Percentiles rank a stretch among this genome's conserved stretches.
phyloP scores from a whole-genome alignment of 805 yeast species.

The Lipomyces starkeyi region DNA sequence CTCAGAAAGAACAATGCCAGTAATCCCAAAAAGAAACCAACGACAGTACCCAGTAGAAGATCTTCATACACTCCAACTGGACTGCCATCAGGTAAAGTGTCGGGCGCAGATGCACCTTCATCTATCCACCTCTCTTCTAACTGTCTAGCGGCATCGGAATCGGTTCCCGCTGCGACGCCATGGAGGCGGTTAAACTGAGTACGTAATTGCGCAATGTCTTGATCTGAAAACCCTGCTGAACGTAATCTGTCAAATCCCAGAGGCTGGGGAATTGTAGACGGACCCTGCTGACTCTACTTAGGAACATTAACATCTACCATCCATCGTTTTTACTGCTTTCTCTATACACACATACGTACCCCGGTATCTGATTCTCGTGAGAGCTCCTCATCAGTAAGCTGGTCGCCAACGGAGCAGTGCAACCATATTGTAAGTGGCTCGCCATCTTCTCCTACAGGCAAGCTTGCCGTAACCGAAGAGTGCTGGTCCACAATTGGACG shows the following conservation, averaged over 20 bases:
- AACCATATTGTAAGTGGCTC: conserved; percentile 57
- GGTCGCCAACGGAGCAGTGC: conserved; percentile 81
- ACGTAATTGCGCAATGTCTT: conserved; percentile 74
- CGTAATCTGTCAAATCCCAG: conserved; percentile 85
- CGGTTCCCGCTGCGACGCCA: conserved; percentile 55
- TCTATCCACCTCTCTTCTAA: conserved; percentile 46
- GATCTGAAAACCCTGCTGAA: conserved; percentile 80
- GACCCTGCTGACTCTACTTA: conserved; percentile 54
- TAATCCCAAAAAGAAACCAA: conserved; percentile 80
- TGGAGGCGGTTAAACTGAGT: conserved; percentile 72
- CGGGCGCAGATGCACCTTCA: conserved; percentile 42
- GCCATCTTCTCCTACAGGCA: conserved; percentile 34
- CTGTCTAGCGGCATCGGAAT: conserved; percentile 51
- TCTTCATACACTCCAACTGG: conserved; percentile 63
- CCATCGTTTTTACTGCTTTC: not conserved
- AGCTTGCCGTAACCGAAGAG: not conserved
- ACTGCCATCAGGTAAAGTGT: conserved; percentile 40
- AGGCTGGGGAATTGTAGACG: conserved; percentile 67
- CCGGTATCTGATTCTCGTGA: conserved; percentile 66
- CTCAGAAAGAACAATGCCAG: conserved; percentile 67
- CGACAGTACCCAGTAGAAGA: conserved; percentile 67
- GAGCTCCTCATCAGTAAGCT: conserved; percentile 59
- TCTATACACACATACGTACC: conserved; percentile 16
- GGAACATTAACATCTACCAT: not conserved
- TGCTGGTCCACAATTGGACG: conserved; percentile 40